phyloP scores from a whole-genome alignment of 371 early-diverging fungal species.

The Mucor racemosus region DNA sequence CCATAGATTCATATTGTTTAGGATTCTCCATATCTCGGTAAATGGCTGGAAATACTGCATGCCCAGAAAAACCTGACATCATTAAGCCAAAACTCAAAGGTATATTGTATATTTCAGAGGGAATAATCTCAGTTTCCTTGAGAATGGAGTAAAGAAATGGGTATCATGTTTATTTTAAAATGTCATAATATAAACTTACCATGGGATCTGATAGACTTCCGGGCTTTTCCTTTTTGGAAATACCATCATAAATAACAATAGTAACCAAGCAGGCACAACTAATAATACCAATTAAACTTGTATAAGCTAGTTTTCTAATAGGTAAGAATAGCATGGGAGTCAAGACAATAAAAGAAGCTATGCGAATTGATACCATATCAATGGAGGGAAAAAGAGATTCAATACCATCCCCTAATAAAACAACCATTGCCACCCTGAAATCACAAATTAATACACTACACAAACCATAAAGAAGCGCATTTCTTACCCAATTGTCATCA shows the following conservation, averaged over 20 bases:
- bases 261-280: slow-evolving; percentile 41
- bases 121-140: slow-evolving; percentile 45
- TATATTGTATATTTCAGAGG: slow-evolving; percentile 33
- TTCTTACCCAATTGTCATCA: slow-evolving; percentile 57
- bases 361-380: slow-evolving; percentile 13
- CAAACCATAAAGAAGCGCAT: background rate
- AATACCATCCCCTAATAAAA: slow-evolving; percentile 44
- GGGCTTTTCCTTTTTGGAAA: slow-evolving; percentile 48
- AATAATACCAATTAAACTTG: slow-evolving; percentile 55
- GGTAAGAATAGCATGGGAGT: slow-evolving; percentile 42
- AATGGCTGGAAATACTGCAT: slow-evolving; percentile 54
- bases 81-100: slow-evolving; percentile 50
- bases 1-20: slow-evolving; percentile 44
- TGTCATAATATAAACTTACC: slow-evolving; percentile 21
- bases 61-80: slow-evolving; percentile 55
- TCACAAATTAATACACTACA: background rate
- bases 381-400: slow-evolving; percentile 34
- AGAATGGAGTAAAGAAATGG: slow-evolving; percentile 14
- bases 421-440: slow-evolving; percentile 39
- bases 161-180: slow-evolving; percentile 12
- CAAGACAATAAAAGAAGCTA: slow-evolving; percentile 17
- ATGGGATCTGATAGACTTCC: slow-evolving; percentile 64
- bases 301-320: slow-evolving; percentile 47
- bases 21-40: slow-evolving; percentile 57
- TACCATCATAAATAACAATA: slow-evolving; percentile 53